Evolutionary conservation across 768 basidiomycete species (phyloP).

Genomic region (Pleurotus citrinopileatus): DNA sequence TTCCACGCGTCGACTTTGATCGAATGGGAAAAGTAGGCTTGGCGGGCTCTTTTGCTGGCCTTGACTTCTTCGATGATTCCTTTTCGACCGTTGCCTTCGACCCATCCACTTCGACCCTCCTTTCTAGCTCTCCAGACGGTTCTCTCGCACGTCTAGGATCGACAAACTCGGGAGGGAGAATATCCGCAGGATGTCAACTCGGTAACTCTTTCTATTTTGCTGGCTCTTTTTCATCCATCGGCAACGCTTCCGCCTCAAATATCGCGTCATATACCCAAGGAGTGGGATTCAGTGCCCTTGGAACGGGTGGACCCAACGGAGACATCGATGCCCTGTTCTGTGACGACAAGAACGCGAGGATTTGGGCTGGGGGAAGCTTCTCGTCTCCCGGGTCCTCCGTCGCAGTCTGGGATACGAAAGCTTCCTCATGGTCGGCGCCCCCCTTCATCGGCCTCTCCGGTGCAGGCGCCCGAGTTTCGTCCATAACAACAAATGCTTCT

Average conservation of each 20-base stretch:
- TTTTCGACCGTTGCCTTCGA: slow-evolving; percentile 54
- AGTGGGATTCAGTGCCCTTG: slow-evolving; percentile 60
- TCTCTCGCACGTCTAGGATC: slow-evolving; percentile 67
- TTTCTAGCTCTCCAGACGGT: slow-evolving; percentile 64
- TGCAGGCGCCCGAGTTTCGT: slow-evolving; percentile 61
- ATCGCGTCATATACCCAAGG: slow-evolving; percentile 73
- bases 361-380: slow-evolving; percentile 83
- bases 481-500: slow-evolving; percentile 75
- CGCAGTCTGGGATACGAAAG: slow-evolving; percentile 66
- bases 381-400: slow-evolving; percentile 64
- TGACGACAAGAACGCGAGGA: slow-evolving; percentile 56
- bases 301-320: slow-evolving; percentile 70
- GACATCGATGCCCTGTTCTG: slow-evolving; percentile 74
- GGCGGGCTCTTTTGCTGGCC: slow-evolving; percentile 83
- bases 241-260: slow-evolving; percentile 58
- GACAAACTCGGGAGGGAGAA: slow-evolving; percentile 77
- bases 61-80: slow-evolving; percentile 70
- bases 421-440: slow-evolving; percentile 68
- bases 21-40: slow-evolving; percentile 92
- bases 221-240: slow-evolving; percentile 79
- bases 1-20: slow-evolving; percentile 64
- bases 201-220: slow-evolving; percentile 73
- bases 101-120: slow-evolving; percentile 66
- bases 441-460: slow-evolving; percentile 84
- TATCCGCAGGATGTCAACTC: slow-evolving; percentile 72